These are phyloP conservation scores for Cocos nucifera DNA, from an alignment of 176 grass and related monocot genomes.

Conservation along the genomic window DNA sequence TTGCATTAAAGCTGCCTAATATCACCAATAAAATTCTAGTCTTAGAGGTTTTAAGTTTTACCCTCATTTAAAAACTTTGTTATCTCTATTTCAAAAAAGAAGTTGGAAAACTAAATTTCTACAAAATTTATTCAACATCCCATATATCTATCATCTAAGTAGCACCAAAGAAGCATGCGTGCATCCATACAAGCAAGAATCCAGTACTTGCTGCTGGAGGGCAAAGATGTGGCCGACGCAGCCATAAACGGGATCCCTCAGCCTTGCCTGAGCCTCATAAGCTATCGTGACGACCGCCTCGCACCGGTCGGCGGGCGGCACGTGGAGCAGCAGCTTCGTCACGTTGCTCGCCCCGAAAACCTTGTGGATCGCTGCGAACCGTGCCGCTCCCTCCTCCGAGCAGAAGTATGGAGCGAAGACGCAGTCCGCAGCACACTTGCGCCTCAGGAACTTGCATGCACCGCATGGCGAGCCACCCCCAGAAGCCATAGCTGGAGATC, in stretches of 20 bases:
- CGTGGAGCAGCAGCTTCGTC: background rate
- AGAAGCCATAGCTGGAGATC: too few species aligned
- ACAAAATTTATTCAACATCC: too few species aligned
- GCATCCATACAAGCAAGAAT: background rate
- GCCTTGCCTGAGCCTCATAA: conserved; percentile 8
- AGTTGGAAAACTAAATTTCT: too few species aligned
- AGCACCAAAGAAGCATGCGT: background rate
- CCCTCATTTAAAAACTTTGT: too few species aligned
- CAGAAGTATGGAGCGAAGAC: conserved; percentile 2
- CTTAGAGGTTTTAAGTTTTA: too few species aligned
- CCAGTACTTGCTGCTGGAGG: conserved; percentile 3
- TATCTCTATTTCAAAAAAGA: too few species aligned
- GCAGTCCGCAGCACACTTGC: conserved; percentile 1
- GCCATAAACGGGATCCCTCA: conserved; percentile 1
- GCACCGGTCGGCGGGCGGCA: background rate
- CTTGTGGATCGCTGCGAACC: conserved; percentile 3
- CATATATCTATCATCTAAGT: too few species aligned
- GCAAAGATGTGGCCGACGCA: background rate
- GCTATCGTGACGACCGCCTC: conserved; percentile 1
- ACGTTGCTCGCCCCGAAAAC: conserved; percentile 8
- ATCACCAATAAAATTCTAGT: too few species aligned
- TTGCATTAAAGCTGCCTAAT: too few species aligned
- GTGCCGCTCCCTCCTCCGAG: conserved; percentile 1
- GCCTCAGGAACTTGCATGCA: conserved; percentile 1
- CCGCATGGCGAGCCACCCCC: background rate